Base-by-base conservation (phyloP, 805 yeast genomes). In the Schizosaccharomyces osmophilus region DNA sequence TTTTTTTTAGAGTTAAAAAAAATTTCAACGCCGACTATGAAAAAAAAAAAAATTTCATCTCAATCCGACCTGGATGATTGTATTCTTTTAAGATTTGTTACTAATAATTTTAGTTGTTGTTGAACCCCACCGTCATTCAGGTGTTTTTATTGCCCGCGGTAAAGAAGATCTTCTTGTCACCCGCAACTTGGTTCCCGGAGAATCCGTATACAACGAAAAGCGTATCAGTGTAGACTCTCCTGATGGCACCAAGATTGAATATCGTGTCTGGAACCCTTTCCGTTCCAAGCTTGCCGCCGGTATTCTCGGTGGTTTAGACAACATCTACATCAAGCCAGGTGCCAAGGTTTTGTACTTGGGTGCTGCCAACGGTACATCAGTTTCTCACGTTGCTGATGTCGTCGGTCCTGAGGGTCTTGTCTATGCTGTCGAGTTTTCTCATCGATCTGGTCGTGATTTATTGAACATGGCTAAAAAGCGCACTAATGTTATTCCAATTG, bases 191-290 rank as follows among this genome's bases (percentile, higher is more conserved):
- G 95, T 96, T 59, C 97, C 98, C 70, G 98, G 98, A 75, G 98
- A 90, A 75, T 82, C 93, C 63, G 98, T 93, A 62, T 93, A 93
- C 77, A 97, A 97, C 71, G 98, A 93, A 78, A 93, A 93, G 82
- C 83, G 97, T 79, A 79, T 93, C 65, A 75, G 94, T 63, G 80
- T 93, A 64, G 98, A 93, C 74, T 96, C 86, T 73, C 95, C 97
- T 67, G 73, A 71, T 41, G 67, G 63, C 5, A 88, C 97, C 71
- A 93, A 93, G 80, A 81, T 83, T 64, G 98, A 93, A 79, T 93
- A 93, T 83, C 89, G 98, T 82, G 98, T 93, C 68, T 93, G 98
- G 98, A 93, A 93, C 78, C 98, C 98, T 66, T 93, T 93, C 85
- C 85, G 98, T 83, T 90, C 97, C 64, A 93, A 93, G 82, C 79